Evolutionary conservation across 1,284 basidiomycete species (phyloP), one percentile per base, ranked within the genome.

Genomic region (Ustilago cynodontis): DNA sequence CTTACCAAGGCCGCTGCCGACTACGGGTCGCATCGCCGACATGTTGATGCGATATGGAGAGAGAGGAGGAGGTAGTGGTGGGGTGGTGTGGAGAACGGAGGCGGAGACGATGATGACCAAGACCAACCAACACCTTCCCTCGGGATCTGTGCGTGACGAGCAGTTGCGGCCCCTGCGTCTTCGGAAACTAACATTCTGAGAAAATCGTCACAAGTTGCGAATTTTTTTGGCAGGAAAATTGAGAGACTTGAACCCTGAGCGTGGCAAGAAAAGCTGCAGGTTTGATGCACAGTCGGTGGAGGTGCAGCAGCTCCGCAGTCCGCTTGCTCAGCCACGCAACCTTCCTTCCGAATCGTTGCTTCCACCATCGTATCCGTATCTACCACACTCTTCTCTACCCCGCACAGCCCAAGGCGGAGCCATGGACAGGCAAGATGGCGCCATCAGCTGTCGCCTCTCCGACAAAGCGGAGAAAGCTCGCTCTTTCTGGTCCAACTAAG

Each of bases 1-100:
- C 80, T 61, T 60, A 82, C 80, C 80, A 28, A 76, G 76, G 16
- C 70, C 76, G 54, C 72, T 75, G 60, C 80, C 80, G 28, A 82
- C 80, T 45, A 82, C 68, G 33, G 80, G 80, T 41, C 71, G 65
- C 56, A 54, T 53, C 64, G 55, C 56, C 55, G 72, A 71, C 70
- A 80, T 77, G 16, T 11, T 75, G 41, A 49, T 41, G 49, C 7
- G 43, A 24, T 57, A 43, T 26, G 52, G 20, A 26, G 47, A 22
- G 14, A 13, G n/a, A n/a, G 20, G 37, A 31, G 13, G n/a, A n/a
- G 20, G 37, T 26, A 8, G 2, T 10, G 49, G 18, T 53, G 61
- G 28, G 29, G 59, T 33, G 24, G 31, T 33, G 29, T 45, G n/a
- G 28, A 20, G 35, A 22, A 5, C n/a, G 22, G 29, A 37, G n/a